Percentiles rank a stretch among this genome's conserved stretches.
These are phyloP conservation scores for Sesbania bispinosa DNA, from an alignment of 306 rosid genomes.

Conservation along the genomic window DNA sequence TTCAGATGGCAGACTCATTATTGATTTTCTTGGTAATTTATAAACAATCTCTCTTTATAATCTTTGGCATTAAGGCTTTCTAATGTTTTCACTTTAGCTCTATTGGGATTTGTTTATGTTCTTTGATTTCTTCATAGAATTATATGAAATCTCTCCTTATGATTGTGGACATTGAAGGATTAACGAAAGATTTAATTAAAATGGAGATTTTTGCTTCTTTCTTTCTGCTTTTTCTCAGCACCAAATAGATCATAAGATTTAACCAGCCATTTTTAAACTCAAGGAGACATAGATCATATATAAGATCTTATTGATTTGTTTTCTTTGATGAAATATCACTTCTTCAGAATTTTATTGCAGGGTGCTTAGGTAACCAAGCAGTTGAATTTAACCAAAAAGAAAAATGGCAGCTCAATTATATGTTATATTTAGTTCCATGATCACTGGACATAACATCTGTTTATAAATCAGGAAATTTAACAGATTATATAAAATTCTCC, in stretches of 20 bases:
- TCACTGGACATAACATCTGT: too few relatives aligned
- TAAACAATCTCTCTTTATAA: background rate
- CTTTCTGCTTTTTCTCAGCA: background rate
- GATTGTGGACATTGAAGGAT: background rate
- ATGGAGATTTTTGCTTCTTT: background rate
- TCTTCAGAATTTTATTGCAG: background rate
- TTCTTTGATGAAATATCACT: background rate
- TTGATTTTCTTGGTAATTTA: constrained; percentile 73
- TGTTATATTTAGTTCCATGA: background rate
- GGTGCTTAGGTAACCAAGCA: background rate
- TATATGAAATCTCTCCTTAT: background rate
- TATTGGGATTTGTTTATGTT: background rate
- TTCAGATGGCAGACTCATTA: constrained; percentile 73
- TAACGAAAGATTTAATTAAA: too few relatives aligned
- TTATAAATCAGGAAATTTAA: too few relatives aligned
- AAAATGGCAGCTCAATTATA: too few relatives aligned
- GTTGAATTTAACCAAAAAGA: background rate
- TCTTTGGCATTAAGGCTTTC: background rate
- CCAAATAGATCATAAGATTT: background rate
- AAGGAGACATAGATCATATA: background rate
- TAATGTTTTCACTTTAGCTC: background rate
- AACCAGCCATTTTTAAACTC: background rate
- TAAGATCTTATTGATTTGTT: background rate
- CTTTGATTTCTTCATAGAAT: background rate
- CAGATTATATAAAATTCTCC: background rate